Evolutionary conservation across 179 eudicot species (phyloP), one percentile per base, ranked within the genome.

Genomic region (Patellifolia procumbens): DNA sequence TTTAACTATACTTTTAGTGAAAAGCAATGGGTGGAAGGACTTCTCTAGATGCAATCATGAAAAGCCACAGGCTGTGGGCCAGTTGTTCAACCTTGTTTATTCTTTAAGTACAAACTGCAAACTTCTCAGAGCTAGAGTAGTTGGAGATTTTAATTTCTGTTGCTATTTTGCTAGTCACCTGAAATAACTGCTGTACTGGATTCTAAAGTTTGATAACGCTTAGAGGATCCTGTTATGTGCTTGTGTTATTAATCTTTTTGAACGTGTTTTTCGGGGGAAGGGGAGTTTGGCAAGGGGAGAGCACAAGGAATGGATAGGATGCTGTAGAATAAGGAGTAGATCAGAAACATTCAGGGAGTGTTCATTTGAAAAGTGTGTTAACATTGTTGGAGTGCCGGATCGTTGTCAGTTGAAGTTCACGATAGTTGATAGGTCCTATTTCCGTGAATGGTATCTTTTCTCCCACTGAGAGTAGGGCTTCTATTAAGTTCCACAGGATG

Each of bases 21-120:
- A 24, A 61, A 64, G 34, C 62, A 61, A 24, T 53, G 52, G 15
- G 26, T 56, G 74, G 32, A 55, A 67, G 74, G 58, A 60, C 22
- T 55, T 42, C 42, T 58, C 48, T 64, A 20, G 56, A 15, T 43
- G 53, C 22, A 17, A n/a, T n/a, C n/a, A n/a, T n/a, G n/a, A n/a
- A n/a, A n/a, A 58, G 35, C 48, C 19, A 32, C 24, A 48, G 15
- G 42, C 69, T 60, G 76, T 78, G 64, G 76, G 71, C 71, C 76
- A 61, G 32, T 61, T 74, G 31, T 35, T 78, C 43, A 72, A 51
- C 32, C 74, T 67, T 62, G 56, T 45, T 34, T 63, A 45, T 28
- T 37, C 53, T 49, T 63, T 46, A 7, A 5, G 43, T 51, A 7
- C 3, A n/a, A n/a, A 35, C 22, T 39, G 58, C 62, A 1, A 48